phyloP scores from a whole-genome alignment of 139 green algal genomes.

The Coelastrella sp. region DNA sequence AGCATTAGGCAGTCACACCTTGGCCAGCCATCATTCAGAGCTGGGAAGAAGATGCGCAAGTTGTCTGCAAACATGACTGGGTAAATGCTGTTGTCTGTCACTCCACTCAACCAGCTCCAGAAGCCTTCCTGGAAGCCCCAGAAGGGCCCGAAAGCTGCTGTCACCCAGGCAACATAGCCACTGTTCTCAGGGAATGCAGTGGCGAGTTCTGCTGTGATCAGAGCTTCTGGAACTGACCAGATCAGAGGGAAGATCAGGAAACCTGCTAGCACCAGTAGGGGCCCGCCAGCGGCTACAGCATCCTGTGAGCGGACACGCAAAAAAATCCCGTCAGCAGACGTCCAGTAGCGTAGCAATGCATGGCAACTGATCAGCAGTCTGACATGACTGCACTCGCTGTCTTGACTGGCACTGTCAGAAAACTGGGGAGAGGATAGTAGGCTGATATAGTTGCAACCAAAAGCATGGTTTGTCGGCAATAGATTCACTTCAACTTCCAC shows the following conservation, averaged over 20 bases:
- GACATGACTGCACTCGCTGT: too few species aligned
- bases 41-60: conserved; percentile 78
- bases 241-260: conserved; percentile 87
- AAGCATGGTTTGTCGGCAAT: too few species aligned
- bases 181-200: conserved; percentile 97
- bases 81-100: conserved; percentile 97
- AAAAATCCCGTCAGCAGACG: neutral
- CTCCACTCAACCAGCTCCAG: conserved; percentile 92
- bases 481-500: too few species aligned
- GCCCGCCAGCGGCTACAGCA: conserved; percentile 81
- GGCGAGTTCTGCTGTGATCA: conserved; percentile 93
- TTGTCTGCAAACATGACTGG: conserved; percentile 96
- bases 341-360: too few species aligned
- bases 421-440: too few species aligned
- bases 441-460: too few species aligned
- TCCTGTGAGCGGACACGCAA: conserved; percentile 65
- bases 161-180: conserved; percentile 97
- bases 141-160: conserved; percentile 95
- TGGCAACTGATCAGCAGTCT: too few species aligned
- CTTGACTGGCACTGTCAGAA: too few species aligned
- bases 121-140: conserved; percentile 98
- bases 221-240: conserved; percentile 93
- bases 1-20: conserved; percentile 36
- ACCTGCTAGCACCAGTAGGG: conserved; percentile 86
- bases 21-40: conserved; percentile 53